These are phyloP conservation scores for Yamadazyma mexicana DNA, from an alignment of 1,139 yeast genomes.

Conservation along the genomic window DNA sequence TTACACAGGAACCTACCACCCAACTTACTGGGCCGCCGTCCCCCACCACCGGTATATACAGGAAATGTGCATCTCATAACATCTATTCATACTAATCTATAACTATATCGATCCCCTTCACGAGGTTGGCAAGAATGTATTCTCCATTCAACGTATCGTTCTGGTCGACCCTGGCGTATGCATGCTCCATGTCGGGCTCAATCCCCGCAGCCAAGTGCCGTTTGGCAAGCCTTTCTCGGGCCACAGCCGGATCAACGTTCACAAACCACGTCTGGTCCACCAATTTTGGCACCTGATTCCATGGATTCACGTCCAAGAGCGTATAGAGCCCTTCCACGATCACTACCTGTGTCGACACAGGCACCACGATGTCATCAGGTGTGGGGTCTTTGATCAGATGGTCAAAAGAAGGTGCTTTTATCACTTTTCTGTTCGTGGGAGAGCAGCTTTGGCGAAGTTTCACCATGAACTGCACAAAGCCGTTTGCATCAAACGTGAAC, in stretches of 20 bases:
- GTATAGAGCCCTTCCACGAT: conserved; percentile 69
- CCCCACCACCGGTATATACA: no score
- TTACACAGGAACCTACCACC: no score
- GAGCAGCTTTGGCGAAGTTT: conserved; percentile 16
- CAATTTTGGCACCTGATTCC: conserved; percentile 44
- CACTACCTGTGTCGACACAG: conserved; percentile 46
- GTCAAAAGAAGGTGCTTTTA: conserved; percentile 69
- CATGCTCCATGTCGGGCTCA: conserved; percentile 53
- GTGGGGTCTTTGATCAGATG: conserved; percentile 71
- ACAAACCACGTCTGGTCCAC: conserved; percentile 49
- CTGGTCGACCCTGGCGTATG: conserved; percentile 57
- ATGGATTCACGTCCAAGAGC: conserved; percentile 46
- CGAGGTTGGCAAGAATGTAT: conserved; percentile 31
- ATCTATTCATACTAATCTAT: conserved; percentile 2
- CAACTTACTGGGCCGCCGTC: no score
- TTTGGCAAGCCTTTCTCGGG: conserved; percentile 59
- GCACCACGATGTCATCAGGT: conserved; percentile 48
- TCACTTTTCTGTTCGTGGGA: conserved; percentile 4
- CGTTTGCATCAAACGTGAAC: conserved; percentile 69
- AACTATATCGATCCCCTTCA: conserved; percentile 6
- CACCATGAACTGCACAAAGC: conserved; percentile 27
- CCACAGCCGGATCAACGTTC: conserved; percentile 42
- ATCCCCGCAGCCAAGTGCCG: conserved; percentile 80
- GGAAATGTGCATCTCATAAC: no score
- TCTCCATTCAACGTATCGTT: conserved; percentile 73